Percentiles rank a stretch among this genome's conserved stretches.
Conservation (phyloP, 371 early-diverging fungal genomes). For the Actinomortierella wolfii region DNA sequence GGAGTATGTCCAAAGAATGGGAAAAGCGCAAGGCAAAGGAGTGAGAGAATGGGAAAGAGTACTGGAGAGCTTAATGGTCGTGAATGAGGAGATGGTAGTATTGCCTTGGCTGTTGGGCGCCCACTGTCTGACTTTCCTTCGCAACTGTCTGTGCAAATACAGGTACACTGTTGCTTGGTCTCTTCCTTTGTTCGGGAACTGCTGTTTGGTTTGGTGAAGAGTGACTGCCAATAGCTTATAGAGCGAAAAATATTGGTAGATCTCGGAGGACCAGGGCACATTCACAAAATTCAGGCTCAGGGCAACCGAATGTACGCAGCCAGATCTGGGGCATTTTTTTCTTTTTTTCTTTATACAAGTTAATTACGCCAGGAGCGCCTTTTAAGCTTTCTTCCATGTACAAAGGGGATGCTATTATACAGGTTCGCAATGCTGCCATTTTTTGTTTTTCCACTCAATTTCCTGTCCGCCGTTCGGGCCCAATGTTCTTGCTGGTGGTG, state of each 20-base stretch:
- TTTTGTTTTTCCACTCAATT: constrained; percentile 37
- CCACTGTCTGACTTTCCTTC: background rate
- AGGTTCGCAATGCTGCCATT: background rate
- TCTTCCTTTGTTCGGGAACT: background rate
- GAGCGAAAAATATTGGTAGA: too few species aligned
- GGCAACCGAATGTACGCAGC: too few species aligned
- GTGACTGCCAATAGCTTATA: too few species aligned
- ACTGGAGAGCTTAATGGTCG: background rate
- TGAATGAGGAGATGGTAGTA: background rate
- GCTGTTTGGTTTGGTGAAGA: background rate
- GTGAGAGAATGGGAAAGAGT: background rate
- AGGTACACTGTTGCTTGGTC: background rate
- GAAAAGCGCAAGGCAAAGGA: background rate
- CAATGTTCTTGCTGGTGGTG: too few species aligned
- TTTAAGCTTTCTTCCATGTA: too few species aligned
- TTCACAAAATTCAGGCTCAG: too few species aligned
- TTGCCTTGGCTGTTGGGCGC: background rate
- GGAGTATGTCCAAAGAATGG: background rate
- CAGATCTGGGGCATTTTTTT: too few species aligned
- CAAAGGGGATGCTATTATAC: too few species aligned
- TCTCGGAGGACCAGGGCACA: too few species aligned
- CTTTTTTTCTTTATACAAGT: too few species aligned
- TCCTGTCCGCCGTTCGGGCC: constrained; percentile 45
- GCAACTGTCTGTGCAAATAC: too few species aligned
- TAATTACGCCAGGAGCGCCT: too few species aligned